Evolutionary conservation across 768 basidiomycete species (phyloP).

Genomic region (Naematelia encephala): DNA sequence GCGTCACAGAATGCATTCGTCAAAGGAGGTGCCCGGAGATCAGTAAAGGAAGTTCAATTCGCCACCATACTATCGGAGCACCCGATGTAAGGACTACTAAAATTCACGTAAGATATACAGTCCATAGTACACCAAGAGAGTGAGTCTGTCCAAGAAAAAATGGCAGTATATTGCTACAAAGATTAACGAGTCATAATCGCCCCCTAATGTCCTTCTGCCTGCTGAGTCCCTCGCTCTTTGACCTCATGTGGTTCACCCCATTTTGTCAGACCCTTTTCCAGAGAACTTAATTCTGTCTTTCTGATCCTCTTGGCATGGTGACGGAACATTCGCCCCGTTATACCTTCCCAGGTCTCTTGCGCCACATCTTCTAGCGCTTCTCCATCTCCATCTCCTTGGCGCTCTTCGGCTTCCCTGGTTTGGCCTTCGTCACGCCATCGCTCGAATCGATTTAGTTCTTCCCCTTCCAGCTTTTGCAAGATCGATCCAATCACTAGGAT

Average conservation of each 20-base stretch:
- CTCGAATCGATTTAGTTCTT: conserved; percentile 39
- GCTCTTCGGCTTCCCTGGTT: conserved; percentile 1
- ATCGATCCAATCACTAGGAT: conserved; percentile 41
- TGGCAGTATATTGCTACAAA: no score
- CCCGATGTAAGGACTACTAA: not conserved
- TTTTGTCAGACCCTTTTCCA: conserved; percentile 2
- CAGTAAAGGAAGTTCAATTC: not conserved
- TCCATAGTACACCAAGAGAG: no score
- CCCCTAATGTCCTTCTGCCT: no score
- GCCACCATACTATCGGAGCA: not conserved
- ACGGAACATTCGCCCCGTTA: conserved; percentile 19
- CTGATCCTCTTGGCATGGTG: conserved; percentile 14
- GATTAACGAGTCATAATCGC: no score
- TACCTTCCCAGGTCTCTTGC: conserved; percentile 16
- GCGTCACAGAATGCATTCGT: not conserved
- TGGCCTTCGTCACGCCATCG: conserved; percentile 19
- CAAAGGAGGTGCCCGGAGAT: not conserved
- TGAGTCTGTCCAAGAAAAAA: no score
- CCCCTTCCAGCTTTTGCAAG: conserved; percentile 43
- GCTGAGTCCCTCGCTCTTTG: no score
- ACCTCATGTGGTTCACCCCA: no score
- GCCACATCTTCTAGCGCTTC: conserved; percentile 20
- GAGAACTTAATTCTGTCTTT: conserved; percentile 11
- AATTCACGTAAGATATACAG: no score
- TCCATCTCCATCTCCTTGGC: conserved; percentile 4